Conservation (phyloP, 140 eudicot species). For the Eryngium alpinum region DNA sequence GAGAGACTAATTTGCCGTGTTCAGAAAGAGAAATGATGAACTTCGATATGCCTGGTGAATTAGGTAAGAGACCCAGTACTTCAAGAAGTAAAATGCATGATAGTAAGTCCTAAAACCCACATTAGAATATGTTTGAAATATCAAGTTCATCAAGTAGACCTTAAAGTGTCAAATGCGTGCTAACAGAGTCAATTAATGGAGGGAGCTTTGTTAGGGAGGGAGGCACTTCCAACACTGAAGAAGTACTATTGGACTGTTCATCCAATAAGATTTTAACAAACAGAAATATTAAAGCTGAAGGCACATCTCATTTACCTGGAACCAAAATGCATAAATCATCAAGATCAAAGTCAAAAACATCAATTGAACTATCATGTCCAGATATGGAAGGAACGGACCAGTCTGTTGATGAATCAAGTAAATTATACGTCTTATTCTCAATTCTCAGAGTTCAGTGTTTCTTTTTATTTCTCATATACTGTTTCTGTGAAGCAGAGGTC, state of each 20-base stretch:
- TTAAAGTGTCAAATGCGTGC: neutral
- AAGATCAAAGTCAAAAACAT: slow-evolving; percentile 31
- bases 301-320: slow-evolving; percentile 33
- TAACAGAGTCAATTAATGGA: slow-evolving; percentile 15
- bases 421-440: slow-evolving; percentile 6
- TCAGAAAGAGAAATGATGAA: slow-evolving; percentile 23
- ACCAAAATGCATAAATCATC: slow-evolving; percentile 33
- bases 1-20: slow-evolving; percentile 25
- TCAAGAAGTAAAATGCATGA: slow-evolving; percentile 20
- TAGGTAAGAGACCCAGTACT: slow-evolving; percentile 17
- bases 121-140: slow-evolving; percentile 11
- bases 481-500: slow-evolving; percentile 34
- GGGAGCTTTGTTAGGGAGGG: slow-evolving; percentile 24
- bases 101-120: neutral
- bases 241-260: slow-evolving; percentile 10
- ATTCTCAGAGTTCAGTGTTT: neutral
- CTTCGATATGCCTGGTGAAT: slow-evolving; percentile 17
- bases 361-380: slow-evolving; percentile 37
- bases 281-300: slow-evolving; percentile 37
- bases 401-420: slow-evolving; percentile 34
- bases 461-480: neutral
- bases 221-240: slow-evolving; percentile 19
- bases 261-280: slow-evolving; percentile 28
- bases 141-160: too few relatives aligned
- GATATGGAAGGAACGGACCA: slow-evolving; percentile 31